These are phyloP conservation scores for Pichia californica DNA, from an alignment of 805 yeast species.

Conservation along the genomic window DNA sequence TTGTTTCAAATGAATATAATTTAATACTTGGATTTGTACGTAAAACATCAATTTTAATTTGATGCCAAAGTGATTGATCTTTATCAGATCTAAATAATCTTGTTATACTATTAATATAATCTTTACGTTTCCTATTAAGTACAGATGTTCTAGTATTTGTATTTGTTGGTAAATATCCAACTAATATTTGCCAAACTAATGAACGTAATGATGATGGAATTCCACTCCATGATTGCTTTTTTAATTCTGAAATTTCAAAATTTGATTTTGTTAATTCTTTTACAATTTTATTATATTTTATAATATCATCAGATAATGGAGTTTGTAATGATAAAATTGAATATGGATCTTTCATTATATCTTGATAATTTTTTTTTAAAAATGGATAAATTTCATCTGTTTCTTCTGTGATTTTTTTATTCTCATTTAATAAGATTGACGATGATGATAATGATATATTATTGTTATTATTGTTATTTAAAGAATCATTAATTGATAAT, in stretches of 20 bases:
- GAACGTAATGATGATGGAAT: slow-evolving; percentile 79
- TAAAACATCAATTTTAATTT: slow-evolving; percentile 89
- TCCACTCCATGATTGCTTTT: slow-evolving; percentile 90
- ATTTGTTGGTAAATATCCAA: slow-evolving; percentile 89
- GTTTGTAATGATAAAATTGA: slow-evolving; percentile 25
- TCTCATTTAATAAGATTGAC: no score
- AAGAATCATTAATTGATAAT: not conserved
- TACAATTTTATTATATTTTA: slow-evolving; percentile 63
- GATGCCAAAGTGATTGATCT: slow-evolving; percentile 87
- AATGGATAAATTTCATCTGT: slow-evolving; percentile 19
- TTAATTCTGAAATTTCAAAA: slow-evolving; percentile 65
- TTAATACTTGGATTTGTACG: slow-evolving; percentile 84
- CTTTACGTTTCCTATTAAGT: slow-evolving; percentile 73
- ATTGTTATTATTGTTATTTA: slow-evolving; percentile 72
- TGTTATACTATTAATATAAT: slow-evolving; percentile 68
- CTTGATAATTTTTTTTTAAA: slow-evolving; percentile 27
- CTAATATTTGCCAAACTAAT: slow-evolving; percentile 77
- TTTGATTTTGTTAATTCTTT: slow-evolving; percentile 44
- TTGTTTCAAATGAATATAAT: slow-evolving; percentile 59
- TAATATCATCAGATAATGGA: slow-evolving; percentile 36
- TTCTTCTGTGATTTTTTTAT: no score
- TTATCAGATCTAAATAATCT: slow-evolving; percentile 53
- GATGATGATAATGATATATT: slow-evolving; percentile 31
- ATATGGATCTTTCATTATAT: slow-evolving; percentile 39
- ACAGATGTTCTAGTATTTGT: slow-evolving; percentile 66